Percentiles rank a stretch among this genome's conserved stretches.
These are phyloP conservation scores for Hymenoscyphus fraxineus DNA, from an alignment of 2,329 filamentous ascomycete species.

Conservation along the genomic window DNA sequence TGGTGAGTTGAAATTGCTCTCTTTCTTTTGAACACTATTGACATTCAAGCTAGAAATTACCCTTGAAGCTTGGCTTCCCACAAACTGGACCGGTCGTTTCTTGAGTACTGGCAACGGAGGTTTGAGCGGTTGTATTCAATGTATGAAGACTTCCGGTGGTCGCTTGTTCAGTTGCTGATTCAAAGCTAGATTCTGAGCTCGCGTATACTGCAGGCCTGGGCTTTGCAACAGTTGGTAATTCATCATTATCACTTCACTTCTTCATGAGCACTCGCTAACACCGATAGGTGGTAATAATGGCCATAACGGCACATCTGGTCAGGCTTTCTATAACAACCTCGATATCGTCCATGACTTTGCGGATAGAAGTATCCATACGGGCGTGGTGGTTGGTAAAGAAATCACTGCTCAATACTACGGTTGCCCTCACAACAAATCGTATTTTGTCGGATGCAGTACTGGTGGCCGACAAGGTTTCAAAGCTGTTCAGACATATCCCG, in stretches of 20 bases:
- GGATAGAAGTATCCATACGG: conserved; percentile 23
- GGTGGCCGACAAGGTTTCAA: conserved; percentile 42
- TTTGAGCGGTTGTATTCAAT: conserved; percentile 26
- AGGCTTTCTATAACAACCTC: conserved; percentile 21
- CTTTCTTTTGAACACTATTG: not conserved
- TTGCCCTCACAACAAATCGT: conserved; percentile 33
- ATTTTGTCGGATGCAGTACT: conserved; percentile 41
- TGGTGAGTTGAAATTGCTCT: not conserved
- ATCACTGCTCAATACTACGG: conserved; percentile 36
- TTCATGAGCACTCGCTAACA: not conserved
- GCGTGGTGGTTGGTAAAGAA: conserved; percentile 25
- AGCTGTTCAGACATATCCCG: conserved; percentile 39
- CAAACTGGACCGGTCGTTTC: conserved; percentile 41
- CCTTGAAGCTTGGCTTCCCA: conserved; percentile 34
- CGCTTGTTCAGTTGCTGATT: not conserved
- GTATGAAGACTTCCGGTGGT: conserved; percentile 5
- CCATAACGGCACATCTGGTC: conserved; percentile 29
- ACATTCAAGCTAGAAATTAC: conserved; percentile 15
- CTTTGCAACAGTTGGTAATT: conserved; percentile 27
- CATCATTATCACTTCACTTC: no score
- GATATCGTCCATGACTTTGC: conserved; percentile 31
- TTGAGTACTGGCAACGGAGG: conserved; percentile 35
- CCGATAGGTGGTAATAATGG: conserved; percentile 26
- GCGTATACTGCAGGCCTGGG: conserved; percentile 22
- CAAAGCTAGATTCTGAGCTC: conserved; percentile 18